These are phyloP conservation scores for Blastocystis sp. DNA, from an alignment of 352 stramenopile species.

Conservation along the genomic window DNA sequence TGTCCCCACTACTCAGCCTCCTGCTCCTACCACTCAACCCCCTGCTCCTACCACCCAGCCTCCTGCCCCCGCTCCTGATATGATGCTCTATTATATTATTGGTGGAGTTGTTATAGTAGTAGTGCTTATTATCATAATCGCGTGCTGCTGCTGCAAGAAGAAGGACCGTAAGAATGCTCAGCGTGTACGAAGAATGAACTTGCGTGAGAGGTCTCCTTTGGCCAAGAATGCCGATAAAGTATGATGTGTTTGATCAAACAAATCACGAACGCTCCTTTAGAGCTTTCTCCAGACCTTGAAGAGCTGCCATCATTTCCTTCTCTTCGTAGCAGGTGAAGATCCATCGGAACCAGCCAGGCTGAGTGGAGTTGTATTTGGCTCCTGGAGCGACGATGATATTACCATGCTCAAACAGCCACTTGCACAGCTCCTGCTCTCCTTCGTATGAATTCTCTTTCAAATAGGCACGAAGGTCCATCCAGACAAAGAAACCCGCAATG, in stretches of 20 bases:
- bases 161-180: not conserved
- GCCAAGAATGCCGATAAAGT: not conserved
- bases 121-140: not conserved
- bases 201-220: not conserved
- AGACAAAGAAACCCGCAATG: slow-evolving; percentile 50
- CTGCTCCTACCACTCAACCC: not conserved
- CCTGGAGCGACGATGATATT: slow-evolving; percentile 53
- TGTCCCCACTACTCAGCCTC: not conserved
- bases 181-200: not conserved
- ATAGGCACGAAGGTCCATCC: slow-evolving; percentile 40
- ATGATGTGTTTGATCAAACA: not conserved
- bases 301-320: slow-evolving; percentile 9
- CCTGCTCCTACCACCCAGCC: not conserved
- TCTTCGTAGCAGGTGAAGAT: slow-evolving; percentile 59
- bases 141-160: not conserved
- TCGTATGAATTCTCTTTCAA: slow-evolving; percentile 55
- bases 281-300: slow-evolving; percentile 42
- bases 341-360: slow-evolving; percentile 41
- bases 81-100: not conserved
- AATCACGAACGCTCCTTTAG: not conserved
- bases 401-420: slow-evolving; percentile 54
- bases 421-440: slow-evolving; percentile 51
- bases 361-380: not conserved
- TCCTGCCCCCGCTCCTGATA: not conserved
- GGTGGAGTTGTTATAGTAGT: not conserved